These are phyloP conservation scores for Tolypocladium ophioglossoides DNA, from an alignment of 2,329 filamentous ascomycete species.

Conservation along the genomic window DNA sequence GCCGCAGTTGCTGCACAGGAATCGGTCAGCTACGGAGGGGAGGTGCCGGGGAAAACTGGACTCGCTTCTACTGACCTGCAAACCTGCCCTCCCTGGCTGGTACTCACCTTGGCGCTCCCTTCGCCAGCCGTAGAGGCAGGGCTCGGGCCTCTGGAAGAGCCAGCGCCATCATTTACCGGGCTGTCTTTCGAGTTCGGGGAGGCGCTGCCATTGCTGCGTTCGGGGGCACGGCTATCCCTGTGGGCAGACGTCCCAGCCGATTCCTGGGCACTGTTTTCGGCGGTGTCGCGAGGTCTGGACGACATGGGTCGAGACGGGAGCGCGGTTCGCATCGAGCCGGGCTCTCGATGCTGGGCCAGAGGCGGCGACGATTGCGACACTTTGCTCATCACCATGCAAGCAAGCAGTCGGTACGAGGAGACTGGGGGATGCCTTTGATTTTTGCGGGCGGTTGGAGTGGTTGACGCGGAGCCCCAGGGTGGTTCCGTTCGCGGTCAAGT, in stretches of 20 bases:
- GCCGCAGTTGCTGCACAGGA: conserved; percentile 68
- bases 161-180: conserved; percentile 10
- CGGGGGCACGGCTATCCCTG: conserved; percentile 10
- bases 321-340: conserved; percentile 21
- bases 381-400: conserved; percentile 20
- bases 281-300: conserved; percentile 16
- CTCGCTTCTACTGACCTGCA: conserved; percentile 52
- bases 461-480: not conserved
- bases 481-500: not conserved
- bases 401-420: not conserved
- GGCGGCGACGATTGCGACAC: conserved; percentile 12
- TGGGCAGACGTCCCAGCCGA: conserved; percentile 13
- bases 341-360: conserved; percentile 19
- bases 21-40: conserved; percentile 1
- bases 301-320: conserved; percentile 27
- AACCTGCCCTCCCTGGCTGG: conserved; percentile 47
- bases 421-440: not conserved
- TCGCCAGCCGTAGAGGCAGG: conserved; percentile 12
- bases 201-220: conserved; percentile 11
- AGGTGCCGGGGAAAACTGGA: no score
- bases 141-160: conserved; percentile 17
- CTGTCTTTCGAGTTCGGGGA: conserved; percentile 17
- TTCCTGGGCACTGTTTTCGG: conserved; percentile 5
- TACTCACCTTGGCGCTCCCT: conserved; percentile 5
- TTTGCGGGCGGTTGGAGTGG: not conserved